Conservation (phyloP, 75 land plant species). For the Azolla pinnata region DNA sequence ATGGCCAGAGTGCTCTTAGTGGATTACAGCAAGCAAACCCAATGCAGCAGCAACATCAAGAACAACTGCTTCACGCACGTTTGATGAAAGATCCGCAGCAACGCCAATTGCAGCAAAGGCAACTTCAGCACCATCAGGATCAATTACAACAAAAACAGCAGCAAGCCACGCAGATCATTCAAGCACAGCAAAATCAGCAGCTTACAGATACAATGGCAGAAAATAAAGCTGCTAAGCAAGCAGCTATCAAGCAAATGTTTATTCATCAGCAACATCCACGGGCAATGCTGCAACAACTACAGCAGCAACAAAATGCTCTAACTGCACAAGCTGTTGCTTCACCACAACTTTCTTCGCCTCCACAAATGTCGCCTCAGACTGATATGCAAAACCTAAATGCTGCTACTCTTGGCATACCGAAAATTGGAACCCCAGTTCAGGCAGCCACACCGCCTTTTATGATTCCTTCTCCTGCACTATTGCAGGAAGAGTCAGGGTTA, state of each 20-base stretch:
- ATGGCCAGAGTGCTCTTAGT: constrained; percentile 30
- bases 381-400: constrained; percentile 49
- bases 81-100: constrained; percentile 28
- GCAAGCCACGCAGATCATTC: constrained; percentile 39
- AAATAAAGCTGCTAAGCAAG: constrained; percentile 18
- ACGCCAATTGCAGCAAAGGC: constrained; percentile 31
- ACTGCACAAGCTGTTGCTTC: constrained; percentile 61
- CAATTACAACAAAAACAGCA: constrained; percentile 43
- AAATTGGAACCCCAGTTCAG: constrained; percentile 71
- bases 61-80: constrained; percentile 48
- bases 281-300: constrained; percentile 26
- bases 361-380: constrained; percentile 81
- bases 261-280: constrained; percentile 33
- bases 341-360: constrained; percentile 50
- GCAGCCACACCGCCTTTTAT: constrained; percentile 71
- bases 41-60: constrained; percentile 36
- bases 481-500: constrained; percentile 62
- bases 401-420: constrained; percentile 25
- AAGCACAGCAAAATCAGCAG: constrained; percentile 48
- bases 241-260: constrained; percentile 28
- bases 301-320: constrained; percentile 51
- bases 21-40: constrained; percentile 17
- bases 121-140: constrained; percentile 32
- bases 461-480: constrained; percentile 76
- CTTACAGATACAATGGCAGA: constrained; percentile 2